Evolutionary conservation across 441 rosid species (phyloP).

Genomic region (Syzygium malaccense): DNA sequence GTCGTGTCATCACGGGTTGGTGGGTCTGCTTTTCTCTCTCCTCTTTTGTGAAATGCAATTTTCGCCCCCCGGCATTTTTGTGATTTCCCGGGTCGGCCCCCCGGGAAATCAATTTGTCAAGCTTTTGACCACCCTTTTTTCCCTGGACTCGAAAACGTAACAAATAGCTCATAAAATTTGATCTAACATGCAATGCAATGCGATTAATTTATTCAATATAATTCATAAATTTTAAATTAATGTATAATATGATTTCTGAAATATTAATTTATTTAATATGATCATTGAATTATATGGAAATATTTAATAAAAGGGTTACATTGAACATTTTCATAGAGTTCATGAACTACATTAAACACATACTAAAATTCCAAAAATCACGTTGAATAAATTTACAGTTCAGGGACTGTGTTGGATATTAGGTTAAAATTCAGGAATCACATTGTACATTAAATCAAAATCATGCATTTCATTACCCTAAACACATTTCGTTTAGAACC

Average conservation of each 20-base stretch:
- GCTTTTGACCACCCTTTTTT: background rate
- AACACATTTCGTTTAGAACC: background rate
- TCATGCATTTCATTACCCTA: background rate
- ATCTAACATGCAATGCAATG: no score
- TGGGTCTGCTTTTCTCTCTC: background rate
- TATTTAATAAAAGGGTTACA: fast-evolving
- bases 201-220: no score
- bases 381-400: no score
- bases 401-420: fast-evolving
- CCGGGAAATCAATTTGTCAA: background rate
- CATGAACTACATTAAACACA: no score
- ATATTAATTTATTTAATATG: no score
- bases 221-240: fast-evolving
- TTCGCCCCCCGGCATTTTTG: background rate
- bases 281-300: no score
- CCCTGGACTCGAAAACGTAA: no score
- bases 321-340: no score
- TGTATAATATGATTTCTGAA: fast-evolving
- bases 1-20: background rate
- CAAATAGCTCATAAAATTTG: no score
- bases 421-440: no score
- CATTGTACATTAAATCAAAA: fast-evolving
- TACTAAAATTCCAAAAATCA: no score
- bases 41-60: background rate
- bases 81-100: background rate